These are phyloP conservation scores for Coemansia sp. DNA, from an alignment of 192 early-diverging fungal species.

Conservation along the genomic window DNA sequence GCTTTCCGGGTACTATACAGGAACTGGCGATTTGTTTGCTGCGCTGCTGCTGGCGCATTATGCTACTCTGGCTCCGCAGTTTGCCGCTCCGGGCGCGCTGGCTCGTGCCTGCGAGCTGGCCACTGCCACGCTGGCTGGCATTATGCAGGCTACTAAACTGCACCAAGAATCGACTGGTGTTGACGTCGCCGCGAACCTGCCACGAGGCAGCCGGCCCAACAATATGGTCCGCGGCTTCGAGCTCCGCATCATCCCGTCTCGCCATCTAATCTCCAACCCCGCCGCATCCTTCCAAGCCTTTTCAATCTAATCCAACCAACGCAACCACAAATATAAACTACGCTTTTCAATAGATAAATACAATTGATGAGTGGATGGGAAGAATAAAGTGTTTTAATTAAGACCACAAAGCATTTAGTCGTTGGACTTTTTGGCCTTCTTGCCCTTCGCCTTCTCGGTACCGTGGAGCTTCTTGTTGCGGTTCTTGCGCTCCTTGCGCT, in stretches of 20 bases:
- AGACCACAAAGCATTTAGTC: background rate
- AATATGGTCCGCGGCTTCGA: conserved; percentile 64
- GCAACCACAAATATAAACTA: too few relatives aligned
- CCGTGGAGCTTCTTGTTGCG: conserved; percentile 97
- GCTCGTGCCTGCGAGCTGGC: conserved; percentile 66
- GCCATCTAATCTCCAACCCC: conserved; percentile 37
- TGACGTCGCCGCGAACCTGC: conserved; percentile 16
- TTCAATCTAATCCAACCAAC: conserved; percentile 1
- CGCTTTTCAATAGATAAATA: too few relatives aligned
- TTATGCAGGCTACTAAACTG: conserved; percentile 64
- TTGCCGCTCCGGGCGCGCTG: conserved; percentile 22
- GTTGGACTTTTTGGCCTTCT: conserved; percentile 46
- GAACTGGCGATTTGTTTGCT: conserved; percentile 90
- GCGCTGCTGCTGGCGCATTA: conserved; percentile 69
- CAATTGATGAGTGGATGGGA: too few relatives aligned
- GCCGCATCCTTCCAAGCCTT: conserved; percentile 3
- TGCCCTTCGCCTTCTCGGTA: conserved; percentile 86
- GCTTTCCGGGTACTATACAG: conserved; percentile 78
- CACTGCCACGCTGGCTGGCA: conserved; percentile 66
- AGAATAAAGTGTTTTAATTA: background rate
- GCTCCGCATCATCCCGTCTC: conserved; percentile 68
- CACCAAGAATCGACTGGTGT: conserved; percentile 35
- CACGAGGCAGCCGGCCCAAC: conserved; percentile 23
- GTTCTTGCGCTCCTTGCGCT: conserved; percentile 99
- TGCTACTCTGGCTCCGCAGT: conserved; percentile 34